A percentile compares a stretch with the other conserved stretches of the same genome.
These are phyloP conservation scores for Trametes polyzona DNA, from an alignment of 1,284 basidiomycete genomes.

Conservation along the genomic window DNA sequence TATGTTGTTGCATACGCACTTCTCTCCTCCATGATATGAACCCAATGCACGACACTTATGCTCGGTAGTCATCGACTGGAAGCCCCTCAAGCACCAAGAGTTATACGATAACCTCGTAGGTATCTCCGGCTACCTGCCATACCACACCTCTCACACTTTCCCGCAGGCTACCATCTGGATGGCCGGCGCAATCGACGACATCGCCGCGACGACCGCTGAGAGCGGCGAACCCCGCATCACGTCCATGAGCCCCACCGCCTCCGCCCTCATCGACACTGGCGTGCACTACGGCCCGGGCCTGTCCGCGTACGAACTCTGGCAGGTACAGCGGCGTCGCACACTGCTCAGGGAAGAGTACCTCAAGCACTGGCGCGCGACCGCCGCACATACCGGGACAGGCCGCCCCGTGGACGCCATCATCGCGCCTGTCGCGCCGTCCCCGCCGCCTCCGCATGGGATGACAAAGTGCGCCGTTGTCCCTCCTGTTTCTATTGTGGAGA, in stretches of 20 bases:
- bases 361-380: slow-evolving; percentile 59
- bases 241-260: slow-evolving; percentile 38
- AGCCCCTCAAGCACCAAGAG: slow-evolving; percentile 49
- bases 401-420: slow-evolving; percentile 70
- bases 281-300: slow-evolving; percentile 21
- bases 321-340: slow-evolving; percentile 50
- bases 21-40: slow-evolving; percentile 32
- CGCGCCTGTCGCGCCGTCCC: slow-evolving; percentile 53
- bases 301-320: slow-evolving; percentile 60
- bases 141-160: not conserved
- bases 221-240: slow-evolving; percentile 38
- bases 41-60: too few relatives aligned
- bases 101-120: slow-evolving; percentile 55
- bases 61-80: slow-evolving; percentile 40
- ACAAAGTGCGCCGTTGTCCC: slow-evolving; percentile 54
- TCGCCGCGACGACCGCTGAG: slow-evolving; percentile 37
- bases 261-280: slow-evolving; percentile 20
- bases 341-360: slow-evolving; percentile 54
- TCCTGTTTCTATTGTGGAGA: not conserved
- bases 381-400: slow-evolving; percentile 53
- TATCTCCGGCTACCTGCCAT: slow-evolving; percentile 45
- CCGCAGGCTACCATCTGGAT: slow-evolving; percentile 21
- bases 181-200: slow-evolving; percentile 44
- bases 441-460: slow-evolving; percentile 57
- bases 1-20: not conserved